phyloP scores from a whole-genome alignment of 164 flowering plant species.

The Annona cherimola region DNA sequence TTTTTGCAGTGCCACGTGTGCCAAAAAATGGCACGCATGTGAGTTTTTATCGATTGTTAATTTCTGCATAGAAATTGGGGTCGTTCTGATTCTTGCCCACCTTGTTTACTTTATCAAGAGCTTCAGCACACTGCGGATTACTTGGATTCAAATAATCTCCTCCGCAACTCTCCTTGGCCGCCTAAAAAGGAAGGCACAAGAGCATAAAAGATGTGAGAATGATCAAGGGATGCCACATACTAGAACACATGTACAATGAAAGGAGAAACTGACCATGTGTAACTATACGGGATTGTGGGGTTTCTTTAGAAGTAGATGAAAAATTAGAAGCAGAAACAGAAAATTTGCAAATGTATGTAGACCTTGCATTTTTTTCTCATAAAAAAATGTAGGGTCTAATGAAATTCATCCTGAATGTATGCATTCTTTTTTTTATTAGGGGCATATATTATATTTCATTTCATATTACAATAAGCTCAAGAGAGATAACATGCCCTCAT shows the following conservation, averaged over 20 bases:
- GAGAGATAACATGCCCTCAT: no score
- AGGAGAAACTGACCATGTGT: neutral
- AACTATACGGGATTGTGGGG: no score
- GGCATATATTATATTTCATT: no score
- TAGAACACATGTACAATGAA: no score
- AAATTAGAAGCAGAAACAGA: no score
- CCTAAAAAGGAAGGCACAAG: conserved; percentile 23
- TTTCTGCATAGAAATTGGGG: neutral
- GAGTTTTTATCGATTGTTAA: neutral
- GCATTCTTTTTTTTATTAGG: no score
- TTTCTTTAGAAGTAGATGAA: no score
- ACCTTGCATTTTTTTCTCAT: no score
- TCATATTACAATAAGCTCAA: no score
- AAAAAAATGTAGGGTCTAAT: neutral
- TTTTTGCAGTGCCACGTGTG: neutral
- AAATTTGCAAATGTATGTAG: neutral
- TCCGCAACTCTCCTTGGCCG: conserved; percentile 26
- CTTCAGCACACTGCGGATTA: conserved; percentile 21
- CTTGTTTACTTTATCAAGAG: conserved; percentile 11
- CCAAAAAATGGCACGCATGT: neutral
- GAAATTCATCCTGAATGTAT: neutral
- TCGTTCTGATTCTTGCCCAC: conserved; percentile 2
- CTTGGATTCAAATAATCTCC: conserved; percentile 30
- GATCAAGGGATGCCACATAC: no score
- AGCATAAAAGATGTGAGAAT: no score